phyloP scores from a whole-genome alignment of 1,284 basidiomycete genomes.

The Sporisorium scitamineum region DNA sequence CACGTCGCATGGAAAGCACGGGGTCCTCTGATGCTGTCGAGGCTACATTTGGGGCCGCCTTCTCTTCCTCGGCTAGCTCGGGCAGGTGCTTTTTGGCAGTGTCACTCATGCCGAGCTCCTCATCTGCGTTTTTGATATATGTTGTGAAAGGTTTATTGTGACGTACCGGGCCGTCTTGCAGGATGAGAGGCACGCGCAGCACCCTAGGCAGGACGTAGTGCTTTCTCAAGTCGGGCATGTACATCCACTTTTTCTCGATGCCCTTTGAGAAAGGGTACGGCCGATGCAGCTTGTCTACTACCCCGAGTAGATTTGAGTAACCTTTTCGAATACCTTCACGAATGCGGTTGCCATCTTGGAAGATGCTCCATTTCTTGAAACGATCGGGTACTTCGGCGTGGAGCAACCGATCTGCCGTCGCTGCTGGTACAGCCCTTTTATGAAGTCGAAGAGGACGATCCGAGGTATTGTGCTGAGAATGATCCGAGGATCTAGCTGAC shows the following conservation, averaged over 20 bases:
- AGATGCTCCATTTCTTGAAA: conserved; percentile 22
- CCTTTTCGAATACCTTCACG: conserved; percentile 27
- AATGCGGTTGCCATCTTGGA: conserved; percentile 24
- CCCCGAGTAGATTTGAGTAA: conserved; percentile 7
- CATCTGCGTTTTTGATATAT: conserved; percentile 11
- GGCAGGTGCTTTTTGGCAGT: conserved; percentile 13
- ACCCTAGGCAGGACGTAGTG: conserved; percentile 40
- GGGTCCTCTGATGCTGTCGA: background rate
- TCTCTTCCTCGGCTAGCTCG: background rate
- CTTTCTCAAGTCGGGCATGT: conserved; percentile 35
- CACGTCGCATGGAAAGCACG: background rate
- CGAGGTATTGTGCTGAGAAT: background rate
- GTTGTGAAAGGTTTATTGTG: conserved; percentile 11
- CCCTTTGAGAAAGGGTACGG: conserved; percentile 14
- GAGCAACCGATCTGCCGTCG: conserved; percentile 1
- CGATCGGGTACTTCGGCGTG: conserved; percentile 23
- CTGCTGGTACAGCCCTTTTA: background rate
- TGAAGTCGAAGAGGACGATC: background rate
- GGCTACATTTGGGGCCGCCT: background rate
- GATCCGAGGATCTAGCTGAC: background rate
- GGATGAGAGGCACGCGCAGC: conserved; percentile 28
- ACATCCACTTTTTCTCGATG: conserved; percentile 29
- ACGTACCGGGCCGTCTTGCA: conserved; percentile 23
- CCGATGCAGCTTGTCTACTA: conserved; percentile 12
- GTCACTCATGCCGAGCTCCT: conserved; percentile 2